Conservation (phyloP, 2,329 filamentous ascomycete genomes). For the Botrytis sinoallii region DNA sequence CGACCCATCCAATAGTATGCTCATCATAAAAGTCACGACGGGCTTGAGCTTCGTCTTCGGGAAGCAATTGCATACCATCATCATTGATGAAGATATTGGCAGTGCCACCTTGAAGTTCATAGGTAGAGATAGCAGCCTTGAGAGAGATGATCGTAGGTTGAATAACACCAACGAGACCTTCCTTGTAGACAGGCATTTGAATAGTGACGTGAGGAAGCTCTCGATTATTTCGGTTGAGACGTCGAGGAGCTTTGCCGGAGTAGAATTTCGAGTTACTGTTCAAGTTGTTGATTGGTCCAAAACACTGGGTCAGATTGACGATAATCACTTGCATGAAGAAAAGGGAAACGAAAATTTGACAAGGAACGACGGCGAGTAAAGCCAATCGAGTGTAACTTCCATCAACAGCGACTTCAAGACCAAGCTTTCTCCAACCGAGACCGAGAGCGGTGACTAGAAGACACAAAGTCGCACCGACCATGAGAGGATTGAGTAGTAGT, state of each 20-base stretch:
- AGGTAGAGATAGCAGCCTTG: conserved; percentile 73
- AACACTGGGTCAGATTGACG: conserved; percentile 48
- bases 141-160: conserved; percentile 73
- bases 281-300: conserved; percentile 49
- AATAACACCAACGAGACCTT: conserved; percentile 73
- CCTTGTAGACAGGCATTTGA: conserved; percentile 86
- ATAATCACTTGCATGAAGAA: conserved; percentile 53
- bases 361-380: conserved; percentile 51
- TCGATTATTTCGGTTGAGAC: conserved; percentile 39
- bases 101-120: conserved; percentile 71
- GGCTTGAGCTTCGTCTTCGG: conserved; percentile 57
- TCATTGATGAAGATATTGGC: conserved; percentile 77
- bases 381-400: conserved; percentile 50
- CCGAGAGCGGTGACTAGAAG: conserved; percentile 54
- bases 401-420: conserved; percentile 53
- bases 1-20: conserved; percentile 67
- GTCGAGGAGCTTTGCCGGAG: conserved; percentile 38
- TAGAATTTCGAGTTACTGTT: conserved; percentile 45
- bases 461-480: conserved; percentile 51
- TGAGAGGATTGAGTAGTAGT: conserved; percentile 53
- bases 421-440: conserved; percentile 53
- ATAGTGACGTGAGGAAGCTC: conserved; percentile 71
- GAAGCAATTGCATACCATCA: conserved; percentile 67
- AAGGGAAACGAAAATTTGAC: conserved; percentile 48
- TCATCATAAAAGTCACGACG: conserved; percentile 67